These are phyloP conservation scores for Chrysanthemum seticuspe DNA, from an alignment of 129 eudicot species.

Conservation along the genomic window DNA sequence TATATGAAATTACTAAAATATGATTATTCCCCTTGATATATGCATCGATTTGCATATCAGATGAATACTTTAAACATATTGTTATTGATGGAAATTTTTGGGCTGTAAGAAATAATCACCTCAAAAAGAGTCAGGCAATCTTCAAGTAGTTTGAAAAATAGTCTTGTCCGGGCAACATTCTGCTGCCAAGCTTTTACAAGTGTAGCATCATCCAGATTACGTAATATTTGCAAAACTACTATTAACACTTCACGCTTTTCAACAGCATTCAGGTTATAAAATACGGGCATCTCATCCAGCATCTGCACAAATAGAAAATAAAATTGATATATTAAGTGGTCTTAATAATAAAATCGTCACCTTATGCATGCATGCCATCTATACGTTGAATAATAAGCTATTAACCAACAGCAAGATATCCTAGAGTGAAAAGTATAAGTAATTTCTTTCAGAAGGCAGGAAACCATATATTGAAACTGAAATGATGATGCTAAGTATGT, in stretches of 20 bases:
- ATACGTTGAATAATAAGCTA: neutral
- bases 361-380: neutral
- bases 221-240: slow-evolving; percentile 81
- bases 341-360: slow-evolving; percentile 13
- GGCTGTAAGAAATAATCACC: slow-evolving; percentile 40
- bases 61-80: slow-evolving; percentile 2
- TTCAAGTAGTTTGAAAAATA: slow-evolving; percentile 91
- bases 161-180: slow-evolving; percentile 89
- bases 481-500: slow-evolving; percentile 9
- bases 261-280: slow-evolving; percentile 85
- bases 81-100: neutral
- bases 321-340: slow-evolving; percentile 9
- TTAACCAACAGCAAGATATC: neutral
- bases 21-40: neutral
- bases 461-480: neutral
- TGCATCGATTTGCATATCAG: slow-evolving; percentile 7
- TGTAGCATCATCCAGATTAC: slow-evolving; percentile 93
- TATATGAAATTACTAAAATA: neutral
- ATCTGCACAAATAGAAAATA: slow-evolving; percentile 53
- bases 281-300: slow-evolving; percentile 98
- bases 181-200: slow-evolving; percentile 96
- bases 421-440: neutral
- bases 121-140: slow-evolving; percentile 90
- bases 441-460: neutral
- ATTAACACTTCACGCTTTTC: slow-evolving; percentile 97